phyloP scores from a whole-genome alignment of 129 eudicot genomes.

The Smallanthus sonchifolius region DNA sequence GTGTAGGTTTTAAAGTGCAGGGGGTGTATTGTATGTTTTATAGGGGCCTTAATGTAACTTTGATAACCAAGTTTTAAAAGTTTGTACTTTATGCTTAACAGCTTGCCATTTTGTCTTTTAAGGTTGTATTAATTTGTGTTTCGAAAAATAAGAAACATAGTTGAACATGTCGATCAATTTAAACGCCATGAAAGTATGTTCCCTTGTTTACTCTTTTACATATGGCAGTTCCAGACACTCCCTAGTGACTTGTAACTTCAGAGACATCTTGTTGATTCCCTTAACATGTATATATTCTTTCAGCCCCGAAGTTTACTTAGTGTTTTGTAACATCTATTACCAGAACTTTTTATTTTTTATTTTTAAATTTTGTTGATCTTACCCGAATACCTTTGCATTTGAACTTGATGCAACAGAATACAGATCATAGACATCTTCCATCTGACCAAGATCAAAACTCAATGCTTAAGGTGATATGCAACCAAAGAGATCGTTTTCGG shows the following conservation, averaged over 20 bases:
- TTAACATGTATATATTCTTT: not conserved
- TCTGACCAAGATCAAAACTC: slow-evolving; percentile 94
- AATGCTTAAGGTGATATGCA: slow-evolving; percentile 98
- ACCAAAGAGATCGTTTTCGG: slow-evolving; percentile 93
- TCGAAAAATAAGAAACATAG: not conserved
- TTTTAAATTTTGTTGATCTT: not conserved
- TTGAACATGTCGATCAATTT: slow-evolving; percentile 1
- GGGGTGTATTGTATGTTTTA: too few relatives aligned
- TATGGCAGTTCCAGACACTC: not conserved
- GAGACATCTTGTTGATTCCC: not conserved
- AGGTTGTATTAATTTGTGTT: not conserved
- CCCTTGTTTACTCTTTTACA: not conserved
- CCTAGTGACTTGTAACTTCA: not conserved
- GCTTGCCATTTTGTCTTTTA: too few relatives aligned
- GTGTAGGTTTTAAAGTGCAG: too few relatives aligned
- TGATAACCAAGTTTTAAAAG: too few relatives aligned
- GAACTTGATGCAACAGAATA: slow-evolving; percentile 45
- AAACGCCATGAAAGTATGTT: not conserved
- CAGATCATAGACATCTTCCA: slow-evolving; percentile 64
- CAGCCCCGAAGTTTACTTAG: not conserved
- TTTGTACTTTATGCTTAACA: too few relatives aligned
- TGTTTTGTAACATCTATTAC: slow-evolving; percentile 1
- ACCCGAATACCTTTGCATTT: not conserved
- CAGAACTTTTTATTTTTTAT: not conserved
- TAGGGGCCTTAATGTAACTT: too few relatives aligned